A percentile compares a stretch with the other conserved stretches of the same genome.
phyloP scores from a whole-genome alignment of 2,329 filamentous ascomycete species.

The Biscogniauxia sp. region DNA sequence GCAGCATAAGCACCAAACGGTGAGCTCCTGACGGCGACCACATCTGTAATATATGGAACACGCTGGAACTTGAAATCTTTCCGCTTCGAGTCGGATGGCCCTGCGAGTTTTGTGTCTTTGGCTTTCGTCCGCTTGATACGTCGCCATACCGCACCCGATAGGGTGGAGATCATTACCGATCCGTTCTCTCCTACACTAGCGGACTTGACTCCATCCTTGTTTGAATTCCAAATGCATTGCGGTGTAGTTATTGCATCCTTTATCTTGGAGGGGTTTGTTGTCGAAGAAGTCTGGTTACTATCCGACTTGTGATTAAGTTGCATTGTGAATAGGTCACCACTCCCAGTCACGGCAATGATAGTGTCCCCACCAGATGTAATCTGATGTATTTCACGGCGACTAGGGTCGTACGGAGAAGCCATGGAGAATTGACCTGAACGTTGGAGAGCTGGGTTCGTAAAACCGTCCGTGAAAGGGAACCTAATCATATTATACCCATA shows the following conservation, averaged over 20 bases:
- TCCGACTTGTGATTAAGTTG: slow-evolving; percentile 69
- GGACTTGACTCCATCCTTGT: slow-evolving; percentile 82
- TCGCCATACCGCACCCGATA: slow-evolving; percentile 90
- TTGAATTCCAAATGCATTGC: slow-evolving; percentile 82
- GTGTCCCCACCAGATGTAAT: slow-evolving; percentile 86
- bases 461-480: slow-evolving; percentile 72
- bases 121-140: slow-evolving; percentile 79
- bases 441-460: slow-evolving; percentile 65
- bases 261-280: slow-evolving; percentile 90
- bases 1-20: slow-evolving; percentile 88
- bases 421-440: slow-evolving; percentile 56
- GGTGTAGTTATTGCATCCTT: slow-evolving; percentile 76
- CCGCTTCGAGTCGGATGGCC: slow-evolving; percentile 53
- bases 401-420: slow-evolving; percentile 62
- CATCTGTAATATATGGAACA: slow-evolving; percentile 82
- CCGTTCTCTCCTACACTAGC: slow-evolving; percentile 89
- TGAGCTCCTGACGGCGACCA: slow-evolving; percentile 81
- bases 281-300: slow-evolving; percentile 64
- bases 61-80: slow-evolving; percentile 97
- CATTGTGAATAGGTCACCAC: slow-evolving; percentile 86
- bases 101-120: slow-evolving; percentile 56
- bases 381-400: slow-evolving; percentile 67
- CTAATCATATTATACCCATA: slow-evolving; percentile 91
- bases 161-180: slow-evolving; percentile 89
- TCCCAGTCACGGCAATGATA: slow-evolving; percentile 80